Base-by-base conservation (phyloP, 2,329 filamentous ascomycete genomes). In the Neodidymelliopsis sp. region DNA sequence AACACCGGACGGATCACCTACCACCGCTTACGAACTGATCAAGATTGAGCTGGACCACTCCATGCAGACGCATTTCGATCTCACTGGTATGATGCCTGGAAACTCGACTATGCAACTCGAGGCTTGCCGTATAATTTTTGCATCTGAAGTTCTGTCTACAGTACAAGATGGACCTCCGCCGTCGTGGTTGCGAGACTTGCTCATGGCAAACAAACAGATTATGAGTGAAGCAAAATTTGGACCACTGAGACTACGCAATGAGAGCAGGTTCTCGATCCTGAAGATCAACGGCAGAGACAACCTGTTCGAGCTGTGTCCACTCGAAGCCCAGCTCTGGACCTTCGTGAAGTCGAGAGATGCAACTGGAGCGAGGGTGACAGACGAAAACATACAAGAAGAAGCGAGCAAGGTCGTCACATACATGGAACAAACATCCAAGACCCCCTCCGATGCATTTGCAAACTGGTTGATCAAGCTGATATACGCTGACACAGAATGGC, bases 71-170 rank as follows among this genome's bases (percentile, higher is more conserved):
- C 57, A 57, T 28, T 60, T 62, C n/a, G 59, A 63, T n/a, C 54
- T 45, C 1, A 47, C 48, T 3, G 55, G 58, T 1, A 56, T 44
- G 15, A 38, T 66, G n/a, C 63, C 62, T 2, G 51, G 53, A 1
- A 59, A 65, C 9, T 43, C 62, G 8, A 49, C 47, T 4, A 63
- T 66, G 31, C 63, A 65, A 31, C 51, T 60, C 20, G 63, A 66
- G 28, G 63, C 62, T 2, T 66, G 63, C 20, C 61, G 63, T 13
- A 59, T 66, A 16, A 59, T 66, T n/a, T 65, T 64, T 25, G 59
- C 60, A 9, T 56, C 60, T 0, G 63, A 65, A n/a, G 49, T 53
- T 1, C 34, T 45, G 4, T 51, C 51, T 4, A 43, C n/a, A 11
- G 33, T 30, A 16, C 42, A 57, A 11, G 25, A 53, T 2, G 28